Conservation (phyloP, 352 stramenopile species). For the Phytopythium montanum region DNA sequence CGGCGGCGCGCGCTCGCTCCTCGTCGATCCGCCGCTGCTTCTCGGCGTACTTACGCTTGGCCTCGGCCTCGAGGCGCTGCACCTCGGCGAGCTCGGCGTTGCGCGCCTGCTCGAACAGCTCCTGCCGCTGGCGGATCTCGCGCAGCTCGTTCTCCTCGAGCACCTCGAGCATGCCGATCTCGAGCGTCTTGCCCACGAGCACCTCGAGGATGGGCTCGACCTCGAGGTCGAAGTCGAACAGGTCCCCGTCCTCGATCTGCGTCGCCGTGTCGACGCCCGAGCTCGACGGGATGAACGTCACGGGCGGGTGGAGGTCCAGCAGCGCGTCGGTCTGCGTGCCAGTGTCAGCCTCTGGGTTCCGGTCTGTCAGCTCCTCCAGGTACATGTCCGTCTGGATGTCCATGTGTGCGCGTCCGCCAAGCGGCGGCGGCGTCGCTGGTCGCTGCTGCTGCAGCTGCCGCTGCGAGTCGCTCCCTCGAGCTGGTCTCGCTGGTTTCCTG, state of each 20-base stretch:
- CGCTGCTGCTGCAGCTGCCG: slow-evolving; percentile 36
- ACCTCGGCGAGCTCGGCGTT: slow-evolving; percentile 94
- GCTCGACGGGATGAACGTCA: slow-evolving; percentile 87
- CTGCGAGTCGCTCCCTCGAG: slow-evolving; percentile 11
- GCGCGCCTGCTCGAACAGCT: slow-evolving; percentile 90
- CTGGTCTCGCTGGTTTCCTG: slow-evolving; percentile 1
- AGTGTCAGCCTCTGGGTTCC: slow-evolving; percentile 81
- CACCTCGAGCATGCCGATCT: slow-evolving; percentile 93
- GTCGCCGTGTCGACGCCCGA: slow-evolving; percentile 87
- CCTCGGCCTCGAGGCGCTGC: slow-evolving; percentile 92
- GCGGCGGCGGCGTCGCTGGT: slow-evolving; percentile 75
- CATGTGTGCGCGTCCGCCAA: slow-evolving; percentile 88
- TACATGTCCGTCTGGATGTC: slow-evolving; percentile 95
- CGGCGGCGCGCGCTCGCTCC: slow-evolving; percentile 64
- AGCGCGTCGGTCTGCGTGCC: slow-evolving; percentile 92
- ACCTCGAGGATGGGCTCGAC: slow-evolving; percentile 94
- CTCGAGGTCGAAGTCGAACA: slow-evolving; percentile 96
- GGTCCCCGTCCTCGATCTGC: slow-evolving; percentile 91
- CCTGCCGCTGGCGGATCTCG: slow-evolving; percentile 87
- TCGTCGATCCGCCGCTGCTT: slow-evolving; percentile 86
- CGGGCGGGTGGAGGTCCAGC: slow-evolving; percentile 77
- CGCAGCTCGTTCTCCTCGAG: slow-evolving; percentile 92
- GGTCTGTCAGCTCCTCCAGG: slow-evolving; percentile 92
- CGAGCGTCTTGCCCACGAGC: slow-evolving; percentile 93
- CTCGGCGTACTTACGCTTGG: slow-evolving; percentile 89